phyloP scores from a whole-genome alignment of 2,329 filamentous ascomycete genomes.

The Ophiostoma tasmaniense region DNA sequence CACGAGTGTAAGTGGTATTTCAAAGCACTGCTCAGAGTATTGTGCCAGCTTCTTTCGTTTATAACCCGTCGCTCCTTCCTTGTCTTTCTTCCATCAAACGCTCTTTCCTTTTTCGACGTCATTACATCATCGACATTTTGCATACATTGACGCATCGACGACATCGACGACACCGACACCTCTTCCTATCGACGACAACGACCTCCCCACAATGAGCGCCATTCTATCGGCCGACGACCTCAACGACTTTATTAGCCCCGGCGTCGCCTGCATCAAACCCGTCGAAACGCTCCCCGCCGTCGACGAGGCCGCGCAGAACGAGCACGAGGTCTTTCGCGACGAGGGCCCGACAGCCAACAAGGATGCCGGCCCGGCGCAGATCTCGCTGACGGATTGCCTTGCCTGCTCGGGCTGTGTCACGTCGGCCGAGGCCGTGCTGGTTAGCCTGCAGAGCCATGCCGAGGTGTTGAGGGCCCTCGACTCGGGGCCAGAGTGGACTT shows the following conservation, averaged over 20 bases:
- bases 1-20: conserved; percentile 3
- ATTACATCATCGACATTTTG: background rate
- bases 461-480: conserved; percentile 84
- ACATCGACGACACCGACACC: background rate
- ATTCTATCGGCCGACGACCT: conserved; percentile 95
- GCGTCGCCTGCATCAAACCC: conserved; percentile 96
- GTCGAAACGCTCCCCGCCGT: conserved; percentile 77
- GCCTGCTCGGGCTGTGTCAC: conserved; percentile 97
- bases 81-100: background rate
- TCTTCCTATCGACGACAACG: conserved; percentile 3
- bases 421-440: conserved; percentile 92
- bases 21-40: background rate
- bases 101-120: background rate
- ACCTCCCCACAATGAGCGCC: conserved; percentile 66
- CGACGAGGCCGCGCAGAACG: conserved; percentile 34
- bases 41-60: too few relatives aligned
- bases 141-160: too few relatives aligned
- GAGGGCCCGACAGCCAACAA: conserved; percentile 51
- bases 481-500: conserved; percentile 40
- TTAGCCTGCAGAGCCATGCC: conserved; percentile 85
- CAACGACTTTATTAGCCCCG: conserved; percentile 97
- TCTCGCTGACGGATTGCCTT: conserved; percentile 93
- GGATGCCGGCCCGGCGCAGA: conserved; percentile 64
- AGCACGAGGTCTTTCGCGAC: conserved; percentile 88
- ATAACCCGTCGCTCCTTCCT: background rate